phyloP scores from a whole-genome alignment of 2,329 filamentous ascomycete genomes.

The Trichoderma guizhouense region DNA sequence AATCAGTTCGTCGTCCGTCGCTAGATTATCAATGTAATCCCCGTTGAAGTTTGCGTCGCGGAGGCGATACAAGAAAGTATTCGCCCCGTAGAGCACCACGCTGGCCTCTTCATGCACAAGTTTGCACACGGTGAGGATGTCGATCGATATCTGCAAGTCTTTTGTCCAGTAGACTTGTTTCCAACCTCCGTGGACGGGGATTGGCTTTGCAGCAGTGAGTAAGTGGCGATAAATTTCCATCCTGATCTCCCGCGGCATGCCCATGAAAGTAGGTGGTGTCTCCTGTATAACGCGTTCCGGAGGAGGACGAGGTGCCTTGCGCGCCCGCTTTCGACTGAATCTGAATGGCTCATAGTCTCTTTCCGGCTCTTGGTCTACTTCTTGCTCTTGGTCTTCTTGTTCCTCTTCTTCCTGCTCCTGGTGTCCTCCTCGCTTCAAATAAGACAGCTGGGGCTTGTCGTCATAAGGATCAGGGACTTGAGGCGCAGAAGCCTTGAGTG shows the following conservation, averaged over 20 bases:
- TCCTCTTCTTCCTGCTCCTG: not conserved
- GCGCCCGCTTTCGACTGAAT: not conserved
- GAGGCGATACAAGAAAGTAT: slow-evolving; percentile 46
- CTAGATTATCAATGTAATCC: slow-evolving; percentile 21
- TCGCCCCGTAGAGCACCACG: slow-evolving; percentile 45
- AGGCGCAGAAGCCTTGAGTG: not conserved
- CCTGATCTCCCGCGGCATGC: slow-evolving; percentile 31
- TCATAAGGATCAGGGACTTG: not conserved
- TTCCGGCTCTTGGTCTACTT: not conserved
- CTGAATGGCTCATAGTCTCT: not conserved
- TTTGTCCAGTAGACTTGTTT: slow-evolving; percentile 30
- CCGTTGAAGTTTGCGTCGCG: slow-evolving; percentile 34
- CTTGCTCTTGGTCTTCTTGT: too few species aligned
- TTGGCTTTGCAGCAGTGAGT: slow-evolving; percentile 30
- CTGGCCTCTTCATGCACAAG: slow-evolving; percentile 37
- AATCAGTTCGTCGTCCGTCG: not conserved
- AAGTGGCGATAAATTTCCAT: slow-evolving; percentile 32
- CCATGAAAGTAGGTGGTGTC: slow-evolving; percentile 14
- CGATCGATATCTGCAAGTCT: slow-evolving; percentile 31
- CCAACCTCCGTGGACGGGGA: slow-evolving; percentile 37
- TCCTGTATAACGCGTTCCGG: not conserved
- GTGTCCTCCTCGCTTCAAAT: not conserved
- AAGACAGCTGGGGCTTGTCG: not conserved
- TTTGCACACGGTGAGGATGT: slow-evolving; percentile 38
- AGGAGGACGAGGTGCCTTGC: not conserved